Evolutionary conservation across 768 basidiomycete genomes (phyloP).

Genomic region (Podaxis pistillaris): DNA sequence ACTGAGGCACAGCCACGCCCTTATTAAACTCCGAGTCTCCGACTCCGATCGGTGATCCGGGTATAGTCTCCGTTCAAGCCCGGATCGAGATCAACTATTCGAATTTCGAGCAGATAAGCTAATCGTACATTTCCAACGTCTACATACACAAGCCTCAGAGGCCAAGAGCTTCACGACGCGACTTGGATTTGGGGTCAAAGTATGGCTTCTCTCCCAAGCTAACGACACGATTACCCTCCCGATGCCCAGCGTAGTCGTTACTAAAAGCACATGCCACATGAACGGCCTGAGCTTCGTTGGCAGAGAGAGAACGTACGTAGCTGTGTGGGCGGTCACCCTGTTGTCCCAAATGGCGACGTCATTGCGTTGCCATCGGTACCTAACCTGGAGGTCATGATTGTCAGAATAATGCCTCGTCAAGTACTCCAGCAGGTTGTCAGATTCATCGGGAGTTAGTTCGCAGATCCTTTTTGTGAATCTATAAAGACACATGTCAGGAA

Average conservation of each 20-base stretch:
- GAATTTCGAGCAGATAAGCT: too few species aligned
- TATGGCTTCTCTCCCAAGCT: slow-evolving; percentile 53
- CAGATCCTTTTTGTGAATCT: slow-evolving; percentile 58
- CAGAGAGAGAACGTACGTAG: slow-evolving; percentile 30
- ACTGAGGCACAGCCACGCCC: background rate
- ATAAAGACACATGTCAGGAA: background rate
- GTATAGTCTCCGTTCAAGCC: too few species aligned
- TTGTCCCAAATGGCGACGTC: slow-evolving; percentile 67
- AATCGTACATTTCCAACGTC: too few species aligned
- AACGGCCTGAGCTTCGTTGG: background rate
- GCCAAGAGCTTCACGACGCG: slow-evolving; percentile 28
- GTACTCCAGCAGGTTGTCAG: slow-evolving; percentile 46
- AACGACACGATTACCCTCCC: slow-evolving; percentile 52
- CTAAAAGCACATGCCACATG: slow-evolving; percentile 17
- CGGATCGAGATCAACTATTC: too few species aligned
- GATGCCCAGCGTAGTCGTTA: slow-evolving; percentile 32
- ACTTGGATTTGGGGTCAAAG: slow-evolving; percentile 39
- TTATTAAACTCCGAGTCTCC: background rate
- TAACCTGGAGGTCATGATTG: slow-evolving; percentile 59
- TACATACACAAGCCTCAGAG: too few species aligned
- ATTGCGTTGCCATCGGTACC: slow-evolving; percentile 50
- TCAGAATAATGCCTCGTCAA: slow-evolving; percentile 49
- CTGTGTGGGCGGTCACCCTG: slow-evolving; percentile 46
- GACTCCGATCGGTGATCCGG: too few species aligned
- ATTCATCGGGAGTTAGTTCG: slow-evolving; percentile 53